Evolutionary conservation across 169 alveolate species (phyloP).

Genomic region (Plasmodium inui): DNA sequence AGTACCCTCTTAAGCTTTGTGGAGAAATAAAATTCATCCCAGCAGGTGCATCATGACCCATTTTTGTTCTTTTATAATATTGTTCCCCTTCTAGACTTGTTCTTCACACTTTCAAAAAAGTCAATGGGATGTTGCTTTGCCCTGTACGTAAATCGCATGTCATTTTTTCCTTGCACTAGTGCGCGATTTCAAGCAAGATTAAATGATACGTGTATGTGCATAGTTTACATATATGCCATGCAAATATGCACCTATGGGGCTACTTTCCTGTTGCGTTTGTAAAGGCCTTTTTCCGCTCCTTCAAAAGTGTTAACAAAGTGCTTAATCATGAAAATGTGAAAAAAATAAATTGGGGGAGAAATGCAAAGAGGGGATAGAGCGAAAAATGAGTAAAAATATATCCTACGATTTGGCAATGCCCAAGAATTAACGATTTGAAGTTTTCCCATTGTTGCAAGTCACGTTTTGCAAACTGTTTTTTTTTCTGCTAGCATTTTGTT

Average conservation of each 20-base stretch:
- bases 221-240: neutral
- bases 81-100: neutral
- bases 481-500: neutral
- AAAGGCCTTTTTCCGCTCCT: neutral
- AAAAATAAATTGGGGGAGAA: neutral
- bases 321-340: neutral
- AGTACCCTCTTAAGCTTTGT: neutral
- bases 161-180: neutral
- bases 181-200: neutral
- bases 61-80: neutral
- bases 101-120: neutral
- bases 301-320: neutral
- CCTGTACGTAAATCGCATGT: neutral
- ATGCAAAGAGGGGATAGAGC: neutral
- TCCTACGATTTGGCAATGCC: neutral
- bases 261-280: neutral
- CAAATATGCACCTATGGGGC: neutral
- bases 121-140: neutral
- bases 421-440: neutral
- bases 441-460: neutral
- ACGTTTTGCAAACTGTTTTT: neutral
- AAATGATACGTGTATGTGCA: neutral
- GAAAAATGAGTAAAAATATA: neutral
- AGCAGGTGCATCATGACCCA: neutral
- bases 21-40: neutral